A percentile compares a stretch with the other conserved stretches of the same genome.
phyloP scores from a whole-genome alignment of 2,329 filamentous ascomycete genomes.

The Colletotrichum cuscutae region DNA sequence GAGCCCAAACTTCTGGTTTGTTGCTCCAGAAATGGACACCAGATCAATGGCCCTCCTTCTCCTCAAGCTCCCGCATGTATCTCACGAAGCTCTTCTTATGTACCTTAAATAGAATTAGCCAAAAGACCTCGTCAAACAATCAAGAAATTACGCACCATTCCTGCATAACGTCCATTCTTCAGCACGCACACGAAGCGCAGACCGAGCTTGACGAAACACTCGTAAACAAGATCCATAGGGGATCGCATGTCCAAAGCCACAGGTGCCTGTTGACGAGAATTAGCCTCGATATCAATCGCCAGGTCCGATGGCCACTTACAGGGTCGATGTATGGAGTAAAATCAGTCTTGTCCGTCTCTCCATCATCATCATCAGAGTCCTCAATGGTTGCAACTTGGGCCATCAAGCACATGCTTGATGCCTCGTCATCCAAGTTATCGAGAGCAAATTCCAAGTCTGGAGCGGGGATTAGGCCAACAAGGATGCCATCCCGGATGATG shows the following conservation, averaged over 20 bases:
- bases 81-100: conserved; percentile 98
- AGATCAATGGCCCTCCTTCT: conserved; percentile 47
- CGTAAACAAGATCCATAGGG: conserved; percentile 94
- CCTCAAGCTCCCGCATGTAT: conserved; percentile 87
- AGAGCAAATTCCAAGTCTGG: conserved; percentile 94
- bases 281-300: background rate
- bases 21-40: background rate
- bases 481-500: conserved; percentile 79
- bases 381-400: conserved; percentile 71
- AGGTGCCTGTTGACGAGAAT: conserved; percentile 67
- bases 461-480: conserved; percentile 92
- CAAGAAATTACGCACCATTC: conserved; percentile 72
- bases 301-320: conserved; percentile 54
- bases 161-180: conserved; percentile 84
- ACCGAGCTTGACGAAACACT: conserved; percentile 95
- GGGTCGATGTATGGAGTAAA: conserved; percentile 94
- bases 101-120: conserved; percentile 57
- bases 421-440: conserved; percentile 83
- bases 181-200: conserved; percentile 92
- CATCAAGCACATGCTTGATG: conserved; percentile 83
- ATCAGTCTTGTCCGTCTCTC: conserved; percentile 74
- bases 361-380: conserved; percentile 69
- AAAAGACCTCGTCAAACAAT: background rate
- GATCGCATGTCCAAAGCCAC: conserved; percentile 88
- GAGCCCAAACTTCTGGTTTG: background rate